Base-by-base conservation (phyloP, 2,329 filamentous ascomycete genomes). In the Trichoderma breve region DNA sequence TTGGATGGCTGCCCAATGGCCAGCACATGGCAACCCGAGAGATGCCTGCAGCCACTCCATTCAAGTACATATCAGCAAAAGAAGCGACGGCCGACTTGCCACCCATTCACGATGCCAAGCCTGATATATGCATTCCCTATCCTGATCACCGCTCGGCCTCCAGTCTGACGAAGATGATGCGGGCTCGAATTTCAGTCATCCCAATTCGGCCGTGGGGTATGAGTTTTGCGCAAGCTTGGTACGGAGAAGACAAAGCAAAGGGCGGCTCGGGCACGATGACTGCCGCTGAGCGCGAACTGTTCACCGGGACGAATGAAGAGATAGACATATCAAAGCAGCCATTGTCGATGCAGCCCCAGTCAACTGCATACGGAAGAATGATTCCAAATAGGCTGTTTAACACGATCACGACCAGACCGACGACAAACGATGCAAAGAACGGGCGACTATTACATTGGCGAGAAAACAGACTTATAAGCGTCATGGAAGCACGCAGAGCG, bases 401-500 rank as follows among this genome's bases (percentile, higher is more conserved):
- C 0, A 94, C 92, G 0, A 83, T 96, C 3, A 86, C 89, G 0
- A 94, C 92, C 0, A 72, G 24, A 0, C 80, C 86, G 26, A 75
- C 76, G 0, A 84, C 87, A 0, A 81, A 83, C 0, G 91, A 94
- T 76, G 82, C 85, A 0, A 87, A 88, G 11, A 82, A 83, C 2
- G 89, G 91, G 0, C 80, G 81, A 0, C 77, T 82, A 0, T 74
- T 93, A 7, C 93, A 96, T 78, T 95, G 91, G 89, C 77, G 83
- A 0, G 86, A 95, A 73, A 82, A 87, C 21, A 85, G 93, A 0
- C 80, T 86, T 0, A 76, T 93, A 0, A 90, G 86, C 0, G 79
- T 95, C 3, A 84, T 91, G 82, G 93, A 96, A 79, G 87, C 85
- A 0, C 82, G 91, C 1, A 83, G 92, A 2, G 91, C 90, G 0